Conservation (phyloP, 2,329 filamentous ascomycete species). For the Pyrenophora teres region DNA sequence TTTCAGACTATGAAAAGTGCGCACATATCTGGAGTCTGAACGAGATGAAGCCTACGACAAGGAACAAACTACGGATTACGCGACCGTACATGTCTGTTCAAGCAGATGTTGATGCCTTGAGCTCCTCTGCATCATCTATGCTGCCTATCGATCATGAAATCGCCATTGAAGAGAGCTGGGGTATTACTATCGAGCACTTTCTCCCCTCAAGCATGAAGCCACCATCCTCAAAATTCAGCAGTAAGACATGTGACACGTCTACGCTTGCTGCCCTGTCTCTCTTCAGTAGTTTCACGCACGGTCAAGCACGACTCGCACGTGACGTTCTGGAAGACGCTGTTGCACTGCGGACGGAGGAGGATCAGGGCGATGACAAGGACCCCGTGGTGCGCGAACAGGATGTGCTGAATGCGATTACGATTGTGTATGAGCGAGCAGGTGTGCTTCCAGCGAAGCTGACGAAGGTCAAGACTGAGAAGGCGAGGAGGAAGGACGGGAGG, state of each 20-base stretch:
- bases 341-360: constrained; percentile 4
- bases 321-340: constrained; percentile 11
- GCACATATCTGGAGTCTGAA: constrained; percentile 12
- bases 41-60: constrained; percentile 2
- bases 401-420: constrained; percentile 9
- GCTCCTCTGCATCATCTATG: neutral
- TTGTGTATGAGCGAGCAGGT: constrained; percentile 16
- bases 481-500: constrained; percentile 10
- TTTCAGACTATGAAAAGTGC: constrained; percentile 16
- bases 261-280: neutral
- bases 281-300: constrained; percentile 11
- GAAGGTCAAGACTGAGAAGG: constrained; percentile 12
- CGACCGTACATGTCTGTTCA: constrained; percentile 7
- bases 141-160: neutral
- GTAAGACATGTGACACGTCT: neutral
- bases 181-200: constrained; percentile 1
- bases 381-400: constrained; percentile 2
- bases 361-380: neutral
- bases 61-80: constrained; percentile 17
- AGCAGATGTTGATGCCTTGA: neutral
- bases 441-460: constrained; percentile 9
- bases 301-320: constrained; percentile 6
- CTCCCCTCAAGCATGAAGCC: constrained; percentile 1
- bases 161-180: constrained; percentile 11
- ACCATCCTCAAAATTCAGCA: neutral